phyloP scores from a whole-genome alignment of 768 basidiomycete genomes.

The Lenzites betulinus region DNA sequence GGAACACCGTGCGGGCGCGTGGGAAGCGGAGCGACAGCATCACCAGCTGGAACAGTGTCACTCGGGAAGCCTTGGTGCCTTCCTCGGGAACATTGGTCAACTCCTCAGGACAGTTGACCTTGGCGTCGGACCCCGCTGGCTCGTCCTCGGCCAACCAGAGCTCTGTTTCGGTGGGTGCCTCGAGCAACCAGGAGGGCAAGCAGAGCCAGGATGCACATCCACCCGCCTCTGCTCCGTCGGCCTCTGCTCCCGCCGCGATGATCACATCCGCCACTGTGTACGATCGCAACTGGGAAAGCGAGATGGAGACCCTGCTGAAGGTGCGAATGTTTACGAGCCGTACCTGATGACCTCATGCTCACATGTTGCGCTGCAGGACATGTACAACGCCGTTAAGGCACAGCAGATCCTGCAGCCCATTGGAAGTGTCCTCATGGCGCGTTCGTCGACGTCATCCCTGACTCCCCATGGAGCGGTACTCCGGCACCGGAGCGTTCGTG shows the following conservation, averaged over 20 bases:
- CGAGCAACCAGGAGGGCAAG: slow-evolving; percentile 34
- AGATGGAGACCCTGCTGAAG: slow-evolving; percentile 87
- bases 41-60: slow-evolving; percentile 81
- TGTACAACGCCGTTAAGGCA: slow-evolving; percentile 89
- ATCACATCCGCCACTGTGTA: slow-evolving; percentile 38
- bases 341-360: neutral
- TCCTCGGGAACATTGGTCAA: slow-evolving; percentile 30
- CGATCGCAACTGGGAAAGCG: slow-evolving; percentile 77
- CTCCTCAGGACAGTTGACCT: slow-evolving; percentile 32
- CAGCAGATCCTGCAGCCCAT: slow-evolving; percentile 89
- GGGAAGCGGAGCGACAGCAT: slow-evolving; percentile 82
- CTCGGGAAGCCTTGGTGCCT: slow-evolving; percentile 56
- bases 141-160: slow-evolving; percentile 56
- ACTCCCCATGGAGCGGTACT: slow-evolving; percentile 52
- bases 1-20: slow-evolving; percentile 41
- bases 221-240: slow-evolving; percentile 18
- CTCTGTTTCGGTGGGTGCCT: slow-evolving; percentile 62
- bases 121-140: slow-evolving; percentile 24
- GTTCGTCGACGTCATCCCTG: slow-evolving; percentile 57
- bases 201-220: slow-evolving; percentile 39
- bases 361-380: slow-evolving; percentile 58
- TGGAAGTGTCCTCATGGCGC: slow-evolving; percentile 42
- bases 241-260: slow-evolving; percentile 7
- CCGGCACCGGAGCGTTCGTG: slow-evolving; percentile 72
- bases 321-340: slow-evolving; percentile 40